phyloP scores from a whole-genome alignment of 345 rosid genomes.

The Camelina neglecta region DNA sequence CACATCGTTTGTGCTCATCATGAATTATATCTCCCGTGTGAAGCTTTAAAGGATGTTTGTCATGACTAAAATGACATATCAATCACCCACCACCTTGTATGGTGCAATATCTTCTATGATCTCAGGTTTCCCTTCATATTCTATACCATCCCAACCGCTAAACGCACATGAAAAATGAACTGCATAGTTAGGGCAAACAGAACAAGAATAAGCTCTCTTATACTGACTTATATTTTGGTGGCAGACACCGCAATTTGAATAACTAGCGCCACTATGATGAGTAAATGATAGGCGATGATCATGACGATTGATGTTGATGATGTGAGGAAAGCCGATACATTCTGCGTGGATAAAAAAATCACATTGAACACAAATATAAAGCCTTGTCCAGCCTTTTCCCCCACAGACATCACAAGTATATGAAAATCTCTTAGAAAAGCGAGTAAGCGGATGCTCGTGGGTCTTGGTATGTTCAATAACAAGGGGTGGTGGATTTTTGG shows the following conservation, averaged over 20 bases:
- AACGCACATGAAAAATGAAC: not conserved
- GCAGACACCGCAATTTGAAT: not conserved
- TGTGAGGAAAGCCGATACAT: not conserved
- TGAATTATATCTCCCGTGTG: not conserved
- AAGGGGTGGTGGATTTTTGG: constrained; percentile 8
- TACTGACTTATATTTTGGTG: not conserved
- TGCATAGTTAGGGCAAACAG: not conserved
- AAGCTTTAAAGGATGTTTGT: not conserved
- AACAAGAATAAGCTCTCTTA: constrained; percentile 11
- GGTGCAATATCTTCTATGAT: not conserved
- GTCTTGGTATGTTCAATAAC: not conserved
- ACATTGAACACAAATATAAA: not conserved
- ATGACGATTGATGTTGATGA: constrained; percentile 11
- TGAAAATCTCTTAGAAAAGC: not conserved
- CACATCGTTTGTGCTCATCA: not conserved
- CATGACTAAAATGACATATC: not conserved
- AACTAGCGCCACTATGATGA: not conserved
- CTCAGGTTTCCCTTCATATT: not conserved
- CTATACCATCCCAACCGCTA: not conserved
- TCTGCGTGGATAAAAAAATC: not conserved
- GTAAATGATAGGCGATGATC: not conserved
- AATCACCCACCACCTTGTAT: constrained; percentile 6
- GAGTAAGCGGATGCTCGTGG: constrained; percentile 19
- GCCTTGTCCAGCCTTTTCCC: accelerated
- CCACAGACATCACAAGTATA: not conserved